Evolutionary conservation across 805 yeast genomes (phyloP), one percentile per base, ranked within the genome.

Genomic region (Pichia membranifaciens): DNA sequence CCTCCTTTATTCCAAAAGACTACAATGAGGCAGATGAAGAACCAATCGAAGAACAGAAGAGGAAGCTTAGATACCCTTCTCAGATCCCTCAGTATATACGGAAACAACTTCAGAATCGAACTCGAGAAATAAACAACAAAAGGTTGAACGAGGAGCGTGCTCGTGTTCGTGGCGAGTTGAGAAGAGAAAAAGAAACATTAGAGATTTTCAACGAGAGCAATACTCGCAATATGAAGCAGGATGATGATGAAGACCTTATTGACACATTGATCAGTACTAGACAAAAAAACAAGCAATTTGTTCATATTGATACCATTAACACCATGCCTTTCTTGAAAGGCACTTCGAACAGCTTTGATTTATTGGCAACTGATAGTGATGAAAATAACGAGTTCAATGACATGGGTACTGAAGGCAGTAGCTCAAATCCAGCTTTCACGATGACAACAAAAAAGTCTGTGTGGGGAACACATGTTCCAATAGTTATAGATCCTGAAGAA

Each of bases 381-480:
- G 38, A 43, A 13, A 38, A 47, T 36, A 47, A 29, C 18, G 52
- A 47, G 9, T 50, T 25, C n/a, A 28, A 41, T 13, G 55, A 31
- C 7, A 41, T 41, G 7, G 31, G 32, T 43, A 39, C 44, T 47
- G 50, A 33, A 23, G 49, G 49, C 49, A 46, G 49, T 25, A 34
- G 20, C 18, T 8, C 28, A 31, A 32, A 5, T 5, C 22, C 38
- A 13, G 22, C 15, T 22, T 42, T 37, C 20, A 6, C 41, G 22
- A 29, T 47, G 25, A 41, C 33, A 44, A 53, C 16, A 41, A 43
- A 23, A 48, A 54, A 18, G 1, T 82, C 93, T 0, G 79, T 86
- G 3, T 86, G 95, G 95, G 95, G 95, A 0, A 85, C 93, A 1
- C 70, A 66, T 45, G 76, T 79, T 2, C 75, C 74, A 4, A 73